Conservation (phyloP, 148 eudicot genomes). For the Rhododendron kiyosumense region DNA sequence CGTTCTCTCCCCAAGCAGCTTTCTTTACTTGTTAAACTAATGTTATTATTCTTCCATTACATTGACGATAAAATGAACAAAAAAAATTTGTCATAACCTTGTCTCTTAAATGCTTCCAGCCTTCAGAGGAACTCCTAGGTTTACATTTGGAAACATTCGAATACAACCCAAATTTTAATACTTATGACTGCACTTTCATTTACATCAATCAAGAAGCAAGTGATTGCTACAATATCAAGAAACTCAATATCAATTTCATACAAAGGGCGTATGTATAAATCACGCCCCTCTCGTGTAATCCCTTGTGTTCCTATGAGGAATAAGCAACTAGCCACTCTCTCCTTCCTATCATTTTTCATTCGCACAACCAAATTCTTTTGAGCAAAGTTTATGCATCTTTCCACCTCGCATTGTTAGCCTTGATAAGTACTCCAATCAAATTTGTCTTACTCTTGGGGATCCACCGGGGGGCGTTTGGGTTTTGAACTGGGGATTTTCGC, state of each 20-base stretch:
- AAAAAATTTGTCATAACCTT: not conserved
- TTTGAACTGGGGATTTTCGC: constrained; percentile 49
- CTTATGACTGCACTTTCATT: constrained; percentile 6
- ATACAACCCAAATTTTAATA: constrained; percentile 3
- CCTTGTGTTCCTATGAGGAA: not conserved
- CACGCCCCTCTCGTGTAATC: not conserved
- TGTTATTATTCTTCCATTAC: not conserved
- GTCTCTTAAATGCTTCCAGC: not conserved
- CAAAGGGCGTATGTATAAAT: no score
- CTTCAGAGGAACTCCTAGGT: not conserved
- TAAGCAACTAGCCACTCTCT: not conserved
- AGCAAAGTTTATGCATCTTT: not conserved
- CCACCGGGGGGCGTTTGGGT: constrained; percentile 48
- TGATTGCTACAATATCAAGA: not conserved
- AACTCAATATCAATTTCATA: not conserved
- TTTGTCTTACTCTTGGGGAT: constrained; percentile 51
- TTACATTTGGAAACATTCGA: not conserved
- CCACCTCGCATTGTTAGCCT: not conserved
- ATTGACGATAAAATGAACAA: not conserved
- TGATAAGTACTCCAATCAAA: constrained; percentile 11
- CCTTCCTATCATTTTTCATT: not conserved
- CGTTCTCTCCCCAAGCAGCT: not conserved
- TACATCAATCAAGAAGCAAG: constrained; percentile 6
- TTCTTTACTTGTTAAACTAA: not conserved
- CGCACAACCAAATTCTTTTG: not conserved